Base-by-base conservation (phyloP, 2,329 filamentous ascomycete genomes). In the Penicillium glabrum region DNA sequence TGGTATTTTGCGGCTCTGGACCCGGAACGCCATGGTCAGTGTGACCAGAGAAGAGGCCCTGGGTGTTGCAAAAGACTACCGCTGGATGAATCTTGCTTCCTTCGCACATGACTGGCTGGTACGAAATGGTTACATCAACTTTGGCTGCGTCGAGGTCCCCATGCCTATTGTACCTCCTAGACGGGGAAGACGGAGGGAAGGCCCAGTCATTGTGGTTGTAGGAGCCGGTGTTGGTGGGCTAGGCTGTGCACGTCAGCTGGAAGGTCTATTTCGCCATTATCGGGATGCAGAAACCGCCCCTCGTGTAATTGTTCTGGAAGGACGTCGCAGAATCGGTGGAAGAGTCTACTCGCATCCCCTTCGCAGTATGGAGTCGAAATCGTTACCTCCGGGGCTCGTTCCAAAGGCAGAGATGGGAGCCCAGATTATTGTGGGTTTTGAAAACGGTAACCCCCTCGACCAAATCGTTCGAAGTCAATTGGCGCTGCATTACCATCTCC, bases 371-470 rank as follows among this genome's bases (percentile, higher is more conserved):
- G 73, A 83, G 72, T 74, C 79, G 54, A 70, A 79, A 69, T 75
- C 77, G 62, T 65, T 86, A 70, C 76, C 80, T 70, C 67, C 80
- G 63, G 70, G 80, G 75, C 84, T 82, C 72, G 83, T 76, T 50
- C 89, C 89, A 69, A 98, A 93, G 21, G 95, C 91, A 31, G 95
- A 99, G 73, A 96, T 97, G 87, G 95, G 95, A 27, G 95, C 93
- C 54, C 96, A 99, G 82, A 98, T 99, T 58, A 92, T 99, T 59
- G 97, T 96, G 33, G 95, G 95, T 0, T 99, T 98, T 71, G 92
- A 98, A 64, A 86, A 91, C 63, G 96, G 96, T 19, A 99, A 99
- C 67, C 95, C 95, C 5, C 79, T 99, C 65, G 96, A 97, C 71
- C 86, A 93, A 48, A 86, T 99, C 58, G 87, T 99, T 55, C 88